A percentile compares a stretch with the other conserved stretches of the same genome.
Evolutionary conservation across 441 rosid genomes (phyloP).

Genomic region (Gossypium laxum): DNA sequence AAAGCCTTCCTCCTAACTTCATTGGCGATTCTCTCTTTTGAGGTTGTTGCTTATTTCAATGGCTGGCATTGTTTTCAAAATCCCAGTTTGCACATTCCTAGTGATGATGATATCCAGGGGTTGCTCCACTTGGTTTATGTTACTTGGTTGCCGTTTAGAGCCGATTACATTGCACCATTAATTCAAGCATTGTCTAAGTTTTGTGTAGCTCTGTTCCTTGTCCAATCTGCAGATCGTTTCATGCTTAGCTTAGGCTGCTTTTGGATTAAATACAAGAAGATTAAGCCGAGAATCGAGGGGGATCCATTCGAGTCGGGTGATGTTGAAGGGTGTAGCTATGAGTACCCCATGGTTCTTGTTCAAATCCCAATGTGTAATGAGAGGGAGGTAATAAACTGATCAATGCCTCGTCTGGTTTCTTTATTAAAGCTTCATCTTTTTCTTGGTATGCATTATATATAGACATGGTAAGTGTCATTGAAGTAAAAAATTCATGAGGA

Average conservation of each 20-base stretch:
- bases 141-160: slow-evolving; percentile 55
- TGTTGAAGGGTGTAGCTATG: slow-evolving; percentile 40
- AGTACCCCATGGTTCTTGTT: slow-evolving; percentile 86
- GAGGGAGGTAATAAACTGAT: slow-evolving; percentile 51
- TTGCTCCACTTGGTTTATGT: slow-evolving; percentile 49
- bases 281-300: slow-evolving; percentile 50
- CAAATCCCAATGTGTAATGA: slow-evolving; percentile 94
- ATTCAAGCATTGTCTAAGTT: slow-evolving; percentile 57
- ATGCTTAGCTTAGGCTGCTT: slow-evolving; percentile 75
- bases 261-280: slow-evolving; percentile 73
- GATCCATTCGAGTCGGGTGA: slow-evolving; percentile 52
- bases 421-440: no score
- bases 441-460: no score
- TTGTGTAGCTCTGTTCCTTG: slow-evolving; percentile 62
- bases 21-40: slow-evolving; percentile 45
- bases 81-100: slow-evolving; percentile 41
- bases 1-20: slow-evolving; percentile 45
- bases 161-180: slow-evolving; percentile 57
- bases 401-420: neutral
- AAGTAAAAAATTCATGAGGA: no score
- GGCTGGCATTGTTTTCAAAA: slow-evolving; percentile 65
- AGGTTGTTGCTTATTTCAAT: slow-evolving; percentile 63
- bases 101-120: slow-evolving; percentile 41
- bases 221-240: slow-evolving; percentile 71
- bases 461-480: no score